A percentile compares a stretch with the other conserved stretches of the same genome.
Conservation (phyloP, 495 filamentous ascomycete genomes). For the Sabuloglossum arenarium region DNA sequence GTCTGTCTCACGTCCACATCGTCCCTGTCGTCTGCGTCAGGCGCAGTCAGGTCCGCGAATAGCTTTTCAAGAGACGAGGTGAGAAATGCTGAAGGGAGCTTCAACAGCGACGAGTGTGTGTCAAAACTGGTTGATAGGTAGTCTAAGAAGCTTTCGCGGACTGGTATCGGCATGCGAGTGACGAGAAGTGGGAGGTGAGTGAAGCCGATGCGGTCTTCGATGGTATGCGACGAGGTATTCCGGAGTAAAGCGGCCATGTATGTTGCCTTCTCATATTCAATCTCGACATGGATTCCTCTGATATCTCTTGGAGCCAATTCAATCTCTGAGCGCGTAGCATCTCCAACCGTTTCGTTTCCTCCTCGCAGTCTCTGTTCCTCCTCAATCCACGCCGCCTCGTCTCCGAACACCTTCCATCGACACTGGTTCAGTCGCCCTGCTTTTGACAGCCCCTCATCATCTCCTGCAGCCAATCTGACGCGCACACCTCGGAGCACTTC, state of each 20-base stretch:
- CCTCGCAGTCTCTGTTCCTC: neutral
- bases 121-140: slow-evolving; percentile 16
- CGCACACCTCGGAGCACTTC: slow-evolving; percentile 16
- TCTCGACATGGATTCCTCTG: slow-evolving; percentile 12
- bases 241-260: slow-evolving; percentile 16
- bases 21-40: neutral
- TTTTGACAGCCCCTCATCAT: slow-evolving; percentile 6
- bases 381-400: slow-evolving; percentile 10
- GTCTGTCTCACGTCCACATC: neutral
- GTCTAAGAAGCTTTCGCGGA: slow-evolving; percentile 16
- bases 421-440: slow-evolving; percentile 14
- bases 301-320: neutral
- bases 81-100: slow-evolving; percentile 12
- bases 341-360: neutral
- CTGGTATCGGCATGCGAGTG: slow-evolving; percentile 15
- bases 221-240: slow-evolving; percentile 4
- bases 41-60: neutral
- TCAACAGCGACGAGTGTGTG: slow-evolving; percentile 11
- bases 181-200: slow-evolving; percentile 16
- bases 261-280: slow-evolving; percentile 12
- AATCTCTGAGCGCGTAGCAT: neutral
- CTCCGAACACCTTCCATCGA: slow-evolving; percentile 14
- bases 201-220: slow-evolving; percentile 4
- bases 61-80: slow-evolving; percentile 11
- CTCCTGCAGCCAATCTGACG: slow-evolving; percentile 8